Evolutionary conservation across 2,329 filamentous ascomycete species (phyloP).

Genomic region (Penicillium sumatraense): DNA sequence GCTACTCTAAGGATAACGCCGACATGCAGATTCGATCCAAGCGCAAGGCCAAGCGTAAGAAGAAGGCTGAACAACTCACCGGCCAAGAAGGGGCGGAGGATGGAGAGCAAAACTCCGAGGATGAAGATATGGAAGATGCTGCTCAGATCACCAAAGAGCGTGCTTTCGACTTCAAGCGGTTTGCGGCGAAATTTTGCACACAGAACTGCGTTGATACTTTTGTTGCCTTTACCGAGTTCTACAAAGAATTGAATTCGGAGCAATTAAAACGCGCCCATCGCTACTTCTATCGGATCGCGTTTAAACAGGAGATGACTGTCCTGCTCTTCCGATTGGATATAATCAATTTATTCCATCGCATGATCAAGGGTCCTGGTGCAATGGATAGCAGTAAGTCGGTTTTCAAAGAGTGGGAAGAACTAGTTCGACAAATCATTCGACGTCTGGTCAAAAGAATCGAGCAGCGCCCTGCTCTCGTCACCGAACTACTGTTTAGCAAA

Average conservation of each 20-base stretch:
- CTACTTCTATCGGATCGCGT: constrained; percentile 90
- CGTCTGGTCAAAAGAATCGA: constrained; percentile 83
- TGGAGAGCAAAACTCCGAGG: constrained; percentile 63
- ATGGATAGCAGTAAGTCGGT: constrained; percentile 69
- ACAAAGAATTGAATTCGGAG: constrained; percentile 74
- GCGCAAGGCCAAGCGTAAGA: constrained; percentile 70
- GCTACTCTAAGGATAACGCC: constrained; percentile 91
- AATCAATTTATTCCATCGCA: constrained; percentile 81
- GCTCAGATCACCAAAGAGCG: constrained; percentile 77
- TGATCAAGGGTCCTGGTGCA: constrained; percentile 86
- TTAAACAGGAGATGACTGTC: constrained; percentile 90
- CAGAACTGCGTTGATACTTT: constrained; percentile 91
- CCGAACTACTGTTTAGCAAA: constrained; percentile 96
- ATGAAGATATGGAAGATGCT: constrained; percentile 74
- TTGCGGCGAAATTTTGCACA: constrained; percentile 77
- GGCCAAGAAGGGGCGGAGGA: constrained; percentile 60
- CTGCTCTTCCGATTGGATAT: constrained; percentile 92
- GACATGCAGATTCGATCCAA: constrained; percentile 91
- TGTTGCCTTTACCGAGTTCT: constrained; percentile 76
- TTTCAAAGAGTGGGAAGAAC: constrained; percentile 89
- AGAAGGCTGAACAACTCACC: constrained; percentile 42
- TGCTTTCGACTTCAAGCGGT: constrained; percentile 91
- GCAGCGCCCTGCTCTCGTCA: constrained; percentile 80
- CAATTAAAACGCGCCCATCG: constrained; percentile 92
- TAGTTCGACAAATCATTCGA: constrained; percentile 81